Evolutionary conservation across 441 rosid genomes (phyloP), one percentile per base, ranked within the genome.

Genomic region (Euphorbia schlechtendalii): DNA sequence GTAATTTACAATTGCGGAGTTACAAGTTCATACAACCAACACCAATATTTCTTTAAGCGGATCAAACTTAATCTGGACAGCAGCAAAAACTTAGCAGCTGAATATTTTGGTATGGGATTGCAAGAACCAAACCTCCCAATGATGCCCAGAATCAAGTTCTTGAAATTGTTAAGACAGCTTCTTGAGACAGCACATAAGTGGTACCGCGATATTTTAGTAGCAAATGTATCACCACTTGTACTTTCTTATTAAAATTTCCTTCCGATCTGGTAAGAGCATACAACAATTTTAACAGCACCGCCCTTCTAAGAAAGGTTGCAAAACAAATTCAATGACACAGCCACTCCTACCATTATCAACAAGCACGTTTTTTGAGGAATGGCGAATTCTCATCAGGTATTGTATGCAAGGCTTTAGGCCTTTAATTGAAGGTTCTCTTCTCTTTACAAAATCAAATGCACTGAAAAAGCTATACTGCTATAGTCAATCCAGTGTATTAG

Each of bases 321-420:
- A 36, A 67, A 59, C 32, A 49, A 59, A 24, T 67, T 34, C 5
- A 49, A 51, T 22, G 38, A 24, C 63, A 54, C 18, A 27, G 62
- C 20, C 10, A 49, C 25, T 36, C 41, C 64, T 51, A 52, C 34
- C 52, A 32, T 30, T 67, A 34, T 55, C 59, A n/a, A n/a, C 48
- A 51, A 59, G 41, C n/a, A 51, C 4, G 34, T 34, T 34, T 45
- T 9, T 45, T 9, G 13, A 67, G 40, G 34, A 49, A 13, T 49
- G 51, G 38, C 24, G 5, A 20, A 51, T 14, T 10, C 34, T 57
- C 21, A 11, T 18, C 32, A 34, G 34, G 34, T 11, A 13, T 34
- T 32, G 11, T 7, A 1, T 21, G 21, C 10, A 51, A 7, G 21
- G 41, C 17, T 38, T 30, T 30, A 34, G 8, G 40, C 8, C 27